Evolutionary conservation across 2,329 filamentous ascomycete species (phyloP).

Genomic region (Cladosporium sp.): DNA sequence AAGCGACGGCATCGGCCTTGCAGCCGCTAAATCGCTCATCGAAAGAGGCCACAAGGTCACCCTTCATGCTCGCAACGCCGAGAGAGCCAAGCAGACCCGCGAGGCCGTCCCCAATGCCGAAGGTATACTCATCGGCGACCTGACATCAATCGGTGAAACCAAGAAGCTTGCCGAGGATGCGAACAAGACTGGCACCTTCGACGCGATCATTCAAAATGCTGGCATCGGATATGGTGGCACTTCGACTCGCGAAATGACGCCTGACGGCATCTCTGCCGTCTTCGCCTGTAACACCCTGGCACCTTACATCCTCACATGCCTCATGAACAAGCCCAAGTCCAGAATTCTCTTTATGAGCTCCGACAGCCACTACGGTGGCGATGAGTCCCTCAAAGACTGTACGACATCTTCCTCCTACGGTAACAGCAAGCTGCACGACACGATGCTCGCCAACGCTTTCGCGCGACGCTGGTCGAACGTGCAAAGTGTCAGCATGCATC

Average conservation of each 20-base stretch:
- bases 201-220: slow-evolving; percentile 46
- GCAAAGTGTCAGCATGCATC: slow-evolving; percentile 40
- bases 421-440: slow-evolving; percentile 49
- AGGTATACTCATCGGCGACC: slow-evolving; percentile 45
- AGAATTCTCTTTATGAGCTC: slow-evolving; percentile 45
- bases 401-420: slow-evolving; percentile 39
- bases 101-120: slow-evolving; percentile 43
- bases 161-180: slow-evolving; percentile 46
- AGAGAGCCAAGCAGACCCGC: slow-evolving; percentile 41
- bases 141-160: slow-evolving; percentile 44
- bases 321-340: slow-evolving; percentile 42
- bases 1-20: slow-evolving; percentile 48
- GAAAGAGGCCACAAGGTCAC: slow-evolving; percentile 48
- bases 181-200: slow-evolving; percentile 43
- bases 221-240: slow-evolving; percentile 35
- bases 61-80: slow-evolving; percentile 48
- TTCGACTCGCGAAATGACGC: slow-evolving; percentile 36
- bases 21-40: slow-evolving; percentile 44
- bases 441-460: slow-evolving; percentile 48
- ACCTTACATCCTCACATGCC: slow-evolving; percentile 48
- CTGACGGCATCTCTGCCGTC: slow-evolving; percentile 40
- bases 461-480: slow-evolving; percentile 39
- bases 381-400: slow-evolving; percentile 33
- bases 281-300: slow-evolving; percentile 50
- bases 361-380: slow-evolving; percentile 43